phyloP scores from a whole-genome alignment of 140 eudicot genomes.

The Bidens hawaiensis region DNA sequence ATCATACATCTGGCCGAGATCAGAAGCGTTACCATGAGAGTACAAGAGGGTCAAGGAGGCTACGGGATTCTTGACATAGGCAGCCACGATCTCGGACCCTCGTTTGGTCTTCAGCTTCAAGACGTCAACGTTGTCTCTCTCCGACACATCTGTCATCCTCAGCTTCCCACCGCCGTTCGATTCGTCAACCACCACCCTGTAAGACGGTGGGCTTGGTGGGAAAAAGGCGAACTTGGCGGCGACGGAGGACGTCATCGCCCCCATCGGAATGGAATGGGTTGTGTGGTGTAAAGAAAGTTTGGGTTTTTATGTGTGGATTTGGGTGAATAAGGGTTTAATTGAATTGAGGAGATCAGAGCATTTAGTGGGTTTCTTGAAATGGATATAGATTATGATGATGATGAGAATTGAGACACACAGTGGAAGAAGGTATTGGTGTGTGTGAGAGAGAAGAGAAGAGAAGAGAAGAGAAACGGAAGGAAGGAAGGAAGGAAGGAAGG shows the following conservation, averaged over 20 bases:
- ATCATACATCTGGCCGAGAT: constrained; percentile 95
- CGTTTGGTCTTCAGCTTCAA: constrained; percentile 71
- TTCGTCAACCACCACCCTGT: constrained; percentile 52
- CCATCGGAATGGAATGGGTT: constrained; percentile 52
- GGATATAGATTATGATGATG: not conserved
- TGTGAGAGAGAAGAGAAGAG: not conserved
- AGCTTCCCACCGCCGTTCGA: constrained; percentile 38
- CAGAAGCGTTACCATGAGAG: constrained; percentile 98
- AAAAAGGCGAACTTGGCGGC: constrained; percentile 96
- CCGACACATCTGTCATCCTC: constrained; percentile 72
- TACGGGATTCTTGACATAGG: constrained; percentile 70
- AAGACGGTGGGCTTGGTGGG: constrained; percentile 96
- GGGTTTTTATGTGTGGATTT: no score
- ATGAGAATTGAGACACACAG: not conserved
- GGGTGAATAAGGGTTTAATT: not conserved
- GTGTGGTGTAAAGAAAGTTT: no score
- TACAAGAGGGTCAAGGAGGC: constrained; percentile 73
- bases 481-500: no score
- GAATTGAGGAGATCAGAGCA: not conserved
- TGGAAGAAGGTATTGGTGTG: not conserved
- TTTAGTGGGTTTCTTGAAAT: not conserved
- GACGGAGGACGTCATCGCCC: constrained; percentile 90
- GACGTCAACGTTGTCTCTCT: constrained; percentile 80
- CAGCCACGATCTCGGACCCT: constrained; percentile 72
- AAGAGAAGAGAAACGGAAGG: no score